Conservation (phyloP, 2,329 filamentous ascomycete species). For the Sporothrix pallida region DNA sequence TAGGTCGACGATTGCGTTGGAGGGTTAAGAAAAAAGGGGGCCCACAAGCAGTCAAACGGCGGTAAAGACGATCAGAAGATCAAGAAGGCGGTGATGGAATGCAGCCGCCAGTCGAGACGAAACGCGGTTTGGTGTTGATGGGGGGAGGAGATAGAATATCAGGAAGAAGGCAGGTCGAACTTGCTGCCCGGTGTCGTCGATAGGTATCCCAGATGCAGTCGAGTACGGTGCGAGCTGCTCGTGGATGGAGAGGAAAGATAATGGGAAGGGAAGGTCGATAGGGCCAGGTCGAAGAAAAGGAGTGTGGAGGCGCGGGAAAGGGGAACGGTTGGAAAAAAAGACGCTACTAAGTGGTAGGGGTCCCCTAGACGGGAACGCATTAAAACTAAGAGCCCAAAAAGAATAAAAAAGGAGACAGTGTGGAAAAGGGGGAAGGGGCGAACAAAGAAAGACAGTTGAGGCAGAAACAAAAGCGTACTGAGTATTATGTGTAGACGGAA, state of each 20-base stretch:
- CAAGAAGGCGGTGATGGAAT: slow-evolving; percentile 31
- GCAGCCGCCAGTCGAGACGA: slow-evolving; percentile 15
- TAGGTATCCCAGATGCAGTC: slow-evolving; percentile 17
- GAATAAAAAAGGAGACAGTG: slow-evolving; percentile 31
- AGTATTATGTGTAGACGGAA: neutral
- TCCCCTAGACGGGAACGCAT: slow-evolving; percentile 38
- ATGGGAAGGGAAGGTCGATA: slow-evolving; percentile 21
- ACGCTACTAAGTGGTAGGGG: slow-evolving; percentile 38
- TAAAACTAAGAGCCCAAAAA: slow-evolving; percentile 32
- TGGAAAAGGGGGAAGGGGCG: slow-evolving; percentile 6
- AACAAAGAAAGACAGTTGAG: slow-evolving; percentile 1
- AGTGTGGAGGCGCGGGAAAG: slow-evolving; percentile 39
- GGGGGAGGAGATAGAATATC: neutral
- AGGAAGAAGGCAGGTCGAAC: neutral
- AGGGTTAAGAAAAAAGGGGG: slow-evolving; percentile 29
- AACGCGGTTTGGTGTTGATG: slow-evolving; percentile 15
- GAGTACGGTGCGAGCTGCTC: slow-evolving; percentile 6
- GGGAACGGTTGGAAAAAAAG: slow-evolving; percentile 34
- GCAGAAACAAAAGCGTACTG: slow-evolving; percentile 10
- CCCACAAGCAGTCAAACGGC: slow-evolving; percentile 33
- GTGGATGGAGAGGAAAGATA: slow-evolving; percentile 25
- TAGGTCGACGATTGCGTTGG: slow-evolving; percentile 24
- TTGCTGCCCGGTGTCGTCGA: slow-evolving; percentile 17
- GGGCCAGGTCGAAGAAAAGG: slow-evolving; percentile 32
- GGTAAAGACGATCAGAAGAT: slow-evolving; percentile 29